Base-by-base conservation (phyloP, 1,139 yeast genomes). In the Geotrichum fermentans region DNA sequence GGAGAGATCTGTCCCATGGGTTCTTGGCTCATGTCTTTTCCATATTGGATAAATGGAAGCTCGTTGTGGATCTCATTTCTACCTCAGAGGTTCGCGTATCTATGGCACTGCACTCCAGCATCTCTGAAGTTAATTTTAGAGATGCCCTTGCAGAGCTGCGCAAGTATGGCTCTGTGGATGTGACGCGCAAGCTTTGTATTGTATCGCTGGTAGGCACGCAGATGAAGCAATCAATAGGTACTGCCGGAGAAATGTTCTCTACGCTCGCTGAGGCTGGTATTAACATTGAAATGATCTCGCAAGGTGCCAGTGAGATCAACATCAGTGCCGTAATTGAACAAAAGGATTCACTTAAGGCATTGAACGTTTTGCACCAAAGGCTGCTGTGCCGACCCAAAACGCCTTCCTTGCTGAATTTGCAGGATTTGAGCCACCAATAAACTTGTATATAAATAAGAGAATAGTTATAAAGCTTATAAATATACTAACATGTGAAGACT, bases 1-100 rank as follows among this genome's bases (percentile, higher is more conserved):
- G 88, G 62, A 88, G 92, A 64, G 85, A 95, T 3, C 76, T 89
- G 56, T 85, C 96, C 10, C 97, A 92, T 65, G 98, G 98, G 2
- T 92, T 92, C 69, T 73, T 92, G 62, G 97, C 97, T 4, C 83
- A 82, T 58, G 86, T 92, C 48, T 92, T 92, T 66, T 79, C 88
- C 45, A 85, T 89, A 26, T 73, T 92, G 60, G 97, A 92, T 70
- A 81, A 77, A 57, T 86, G 79, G 71, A 83, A 80, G 67, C 72
- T 92, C 54, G 97, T 92, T 50, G 97, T 92, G 42, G 98, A 92
- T 68, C 79, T 92, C 63, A 92, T 92, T 61, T 88, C 97, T 36
- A 92, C 98, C 3, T 88, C 97, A 0, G 97, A 92, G 67, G 98
- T 92, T 17, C 97, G 92, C 62, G 96, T 92, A 28, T 90, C 97